Evolutionary conservation across 129 eudicot genomes (phyloP).

Genomic region (Centrapalus pauciflorus): DNA sequence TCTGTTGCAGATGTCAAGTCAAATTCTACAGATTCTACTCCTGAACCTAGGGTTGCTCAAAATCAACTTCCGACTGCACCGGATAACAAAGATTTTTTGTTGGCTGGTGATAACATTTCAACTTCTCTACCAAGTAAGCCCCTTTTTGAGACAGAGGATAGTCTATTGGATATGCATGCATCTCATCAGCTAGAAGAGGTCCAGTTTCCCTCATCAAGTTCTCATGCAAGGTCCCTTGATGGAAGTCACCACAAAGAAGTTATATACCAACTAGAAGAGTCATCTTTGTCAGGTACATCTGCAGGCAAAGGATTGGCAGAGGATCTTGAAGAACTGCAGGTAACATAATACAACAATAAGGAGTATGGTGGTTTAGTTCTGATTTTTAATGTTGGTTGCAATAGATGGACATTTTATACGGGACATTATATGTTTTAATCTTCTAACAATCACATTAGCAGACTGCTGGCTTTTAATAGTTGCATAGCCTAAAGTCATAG

Average conservation of each 20-base stretch:
- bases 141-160: constrained; percentile 25
- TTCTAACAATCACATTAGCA: too few species aligned
- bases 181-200: constrained; percentile 12
- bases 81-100: constrained; percentile 13
- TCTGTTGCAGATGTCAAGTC: constrained; percentile 16
- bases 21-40: constrained; percentile 12
- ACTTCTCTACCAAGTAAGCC: background rate
- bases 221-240: constrained; percentile 13
- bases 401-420: too few species aligned
- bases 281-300: constrained; percentile 26
- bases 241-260: constrained; percentile 17
- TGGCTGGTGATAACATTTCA: constrained; percentile 12
- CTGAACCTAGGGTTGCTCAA: constrained; percentile 15
- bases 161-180: constrained; percentile 24
- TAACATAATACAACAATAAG: constrained; percentile 14
- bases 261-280: constrained; percentile 15
- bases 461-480: too few species aligned
- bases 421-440: too few species aligned
- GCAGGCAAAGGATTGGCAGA: constrained; percentile 17
- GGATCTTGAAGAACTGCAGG: constrained; percentile 32
- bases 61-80: background rate
- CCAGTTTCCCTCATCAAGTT: constrained; percentile 6
- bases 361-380: too few species aligned
- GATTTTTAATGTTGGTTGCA: too few species aligned
- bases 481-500: too few species aligned